These are phyloP conservation scores for Entomortierella parvispora DNA, from an alignment of 192 early-diverging fungal species.

Conservation along the genomic window DNA sequence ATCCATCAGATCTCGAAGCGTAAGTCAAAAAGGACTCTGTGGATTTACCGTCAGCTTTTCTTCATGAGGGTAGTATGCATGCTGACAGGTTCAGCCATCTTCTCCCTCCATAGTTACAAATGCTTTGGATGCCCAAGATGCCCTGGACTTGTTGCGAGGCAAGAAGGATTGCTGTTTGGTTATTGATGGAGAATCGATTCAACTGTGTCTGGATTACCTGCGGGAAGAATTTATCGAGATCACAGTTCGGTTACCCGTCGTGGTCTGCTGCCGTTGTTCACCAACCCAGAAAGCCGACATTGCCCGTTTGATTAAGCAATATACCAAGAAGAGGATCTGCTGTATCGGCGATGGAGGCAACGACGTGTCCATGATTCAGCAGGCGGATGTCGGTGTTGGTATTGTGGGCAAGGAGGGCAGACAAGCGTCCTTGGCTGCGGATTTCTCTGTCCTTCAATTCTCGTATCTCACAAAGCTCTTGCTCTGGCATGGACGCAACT, in stretches of 20 bases:
- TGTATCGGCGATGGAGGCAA: slow-evolving; percentile 98
- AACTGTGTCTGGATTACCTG: slow-evolving; percentile 78
- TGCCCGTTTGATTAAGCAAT: slow-evolving; percentile 79
- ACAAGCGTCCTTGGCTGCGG: slow-evolving; percentile 94
- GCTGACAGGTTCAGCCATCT: not conserved
- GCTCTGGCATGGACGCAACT: slow-evolving; percentile 96
- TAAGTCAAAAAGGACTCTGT: slow-evolving; percentile 22
- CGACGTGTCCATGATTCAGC: slow-evolving; percentile 97
- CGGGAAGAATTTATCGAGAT: slow-evolving; percentile 82
- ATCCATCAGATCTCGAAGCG: slow-evolving; percentile 84
- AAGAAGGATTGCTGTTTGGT: slow-evolving; percentile 84
- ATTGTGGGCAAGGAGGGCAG: slow-evolving; percentile 97
- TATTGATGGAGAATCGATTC: slow-evolving; percentile 93
- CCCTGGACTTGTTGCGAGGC: slow-evolving; percentile 76
- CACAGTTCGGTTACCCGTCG: slow-evolving; percentile 80
- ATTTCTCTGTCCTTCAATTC: slow-evolving; percentile 93
- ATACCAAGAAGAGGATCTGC: slow-evolving; percentile 79
- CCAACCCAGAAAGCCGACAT: slow-evolving; percentile 98
- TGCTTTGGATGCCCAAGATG: slow-evolving; percentile 66
- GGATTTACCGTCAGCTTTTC: not conserved
- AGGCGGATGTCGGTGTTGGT: slow-evolving; percentile 94
- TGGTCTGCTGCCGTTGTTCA: slow-evolving; percentile 95
- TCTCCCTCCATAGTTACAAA: slow-evolving; percentile 49
- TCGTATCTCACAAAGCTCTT: slow-evolving; percentile 85
- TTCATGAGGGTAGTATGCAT: not conserved